A percentile compares a stretch with the other conserved stretches of the same genome.
These are phyloP conservation scores for Papiliotrema terrestris DNA, from an alignment of 1,284 basidiomycete species.

Conservation along the genomic window DNA sequence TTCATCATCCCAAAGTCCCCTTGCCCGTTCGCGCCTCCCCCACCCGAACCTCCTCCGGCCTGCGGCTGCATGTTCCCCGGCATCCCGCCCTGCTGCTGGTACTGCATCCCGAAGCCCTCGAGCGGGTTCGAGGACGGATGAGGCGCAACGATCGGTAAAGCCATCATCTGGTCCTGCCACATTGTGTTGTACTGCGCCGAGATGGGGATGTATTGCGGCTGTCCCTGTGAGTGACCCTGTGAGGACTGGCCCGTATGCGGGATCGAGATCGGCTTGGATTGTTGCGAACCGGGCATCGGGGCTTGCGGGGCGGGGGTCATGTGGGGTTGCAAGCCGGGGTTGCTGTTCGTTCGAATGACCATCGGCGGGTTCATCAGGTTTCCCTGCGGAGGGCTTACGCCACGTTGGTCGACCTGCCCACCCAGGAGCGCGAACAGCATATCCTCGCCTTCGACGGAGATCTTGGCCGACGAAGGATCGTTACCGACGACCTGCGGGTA, in stretches of 20 bases:
- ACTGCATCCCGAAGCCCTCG: neutral
- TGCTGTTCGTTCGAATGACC: neutral
- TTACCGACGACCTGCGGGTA: constrained; percentile 35
- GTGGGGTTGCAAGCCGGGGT: neutral
- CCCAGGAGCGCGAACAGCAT: constrained; percentile 44
- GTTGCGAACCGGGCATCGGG: neutral
- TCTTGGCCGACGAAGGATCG: constrained; percentile 9
- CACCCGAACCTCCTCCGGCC: neutral
- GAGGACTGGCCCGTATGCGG: neutral
- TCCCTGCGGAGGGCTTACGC: neutral
- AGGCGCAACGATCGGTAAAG: neutral
- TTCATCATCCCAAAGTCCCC: constrained; percentile 1
- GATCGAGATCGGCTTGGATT: neutral
- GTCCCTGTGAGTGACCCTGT: neutral
- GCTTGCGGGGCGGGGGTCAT: neutral
- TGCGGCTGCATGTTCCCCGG: neutral
- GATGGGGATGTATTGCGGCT: neutral
- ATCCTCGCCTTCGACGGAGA: constrained; percentile 33
- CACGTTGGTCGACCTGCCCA: constrained; percentile 30
- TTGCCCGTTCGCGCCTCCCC: neutral
- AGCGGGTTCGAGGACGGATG: neutral
- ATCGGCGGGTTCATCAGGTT: constrained; percentile 1
- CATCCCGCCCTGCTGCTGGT: neutral
- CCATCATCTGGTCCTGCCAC: neutral
- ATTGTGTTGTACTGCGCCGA: neutral